phyloP scores from a whole-genome alignment of 2,329 filamentous ascomycete species.

The Simplicillium aogashimaense region DNA sequence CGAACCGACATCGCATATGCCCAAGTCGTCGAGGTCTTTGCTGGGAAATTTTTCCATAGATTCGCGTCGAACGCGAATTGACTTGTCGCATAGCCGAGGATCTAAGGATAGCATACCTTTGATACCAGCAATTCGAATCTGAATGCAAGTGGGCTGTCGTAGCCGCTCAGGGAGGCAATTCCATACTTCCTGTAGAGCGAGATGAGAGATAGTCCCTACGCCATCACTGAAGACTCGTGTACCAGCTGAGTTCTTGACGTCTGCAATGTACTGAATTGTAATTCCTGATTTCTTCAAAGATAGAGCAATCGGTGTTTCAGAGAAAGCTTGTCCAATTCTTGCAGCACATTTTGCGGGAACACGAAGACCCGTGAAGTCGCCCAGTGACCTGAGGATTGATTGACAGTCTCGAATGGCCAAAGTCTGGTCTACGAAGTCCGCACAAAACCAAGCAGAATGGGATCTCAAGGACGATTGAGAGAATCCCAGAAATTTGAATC shows the following conservation, averaged over 20 bases:
- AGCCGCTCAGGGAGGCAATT: constrained; percentile 34
- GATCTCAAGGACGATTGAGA: constrained; percentile 68
- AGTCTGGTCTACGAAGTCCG: constrained; percentile 30
- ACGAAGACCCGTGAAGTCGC: constrained; percentile 38
- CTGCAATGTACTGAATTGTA: constrained; percentile 24
- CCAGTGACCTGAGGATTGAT: constrained; percentile 36
- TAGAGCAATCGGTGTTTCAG: constrained; percentile 60
- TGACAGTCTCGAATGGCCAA: constrained; percentile 22
- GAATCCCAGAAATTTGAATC: constrained; percentile 63
- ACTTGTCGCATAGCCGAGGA: constrained; percentile 41
- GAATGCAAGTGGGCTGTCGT: constrained; percentile 53
- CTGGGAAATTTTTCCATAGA: constrained; percentile 77
- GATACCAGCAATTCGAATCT: constrained; percentile 63
- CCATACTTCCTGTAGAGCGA: constrained; percentile 52
- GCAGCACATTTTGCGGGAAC: constrained; percentile 48
- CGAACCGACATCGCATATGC: constrained; percentile 62
- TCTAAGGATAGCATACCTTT: constrained; percentile 76
- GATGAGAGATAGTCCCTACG: constrained; percentile 60
- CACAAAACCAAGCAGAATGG: constrained; percentile 58
- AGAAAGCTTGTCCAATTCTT: constrained; percentile 58
- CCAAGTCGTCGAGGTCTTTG: constrained; percentile 43
- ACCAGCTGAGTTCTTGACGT: constrained; percentile 39
- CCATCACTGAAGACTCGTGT: constrained; percentile 67
- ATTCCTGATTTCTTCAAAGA: constrained; percentile 29
- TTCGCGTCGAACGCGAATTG: constrained; percentile 49